Evolutionary conservation across 768 basidiomycete genomes (phyloP).

Genomic region (Rhizopogon rudus): DNA sequence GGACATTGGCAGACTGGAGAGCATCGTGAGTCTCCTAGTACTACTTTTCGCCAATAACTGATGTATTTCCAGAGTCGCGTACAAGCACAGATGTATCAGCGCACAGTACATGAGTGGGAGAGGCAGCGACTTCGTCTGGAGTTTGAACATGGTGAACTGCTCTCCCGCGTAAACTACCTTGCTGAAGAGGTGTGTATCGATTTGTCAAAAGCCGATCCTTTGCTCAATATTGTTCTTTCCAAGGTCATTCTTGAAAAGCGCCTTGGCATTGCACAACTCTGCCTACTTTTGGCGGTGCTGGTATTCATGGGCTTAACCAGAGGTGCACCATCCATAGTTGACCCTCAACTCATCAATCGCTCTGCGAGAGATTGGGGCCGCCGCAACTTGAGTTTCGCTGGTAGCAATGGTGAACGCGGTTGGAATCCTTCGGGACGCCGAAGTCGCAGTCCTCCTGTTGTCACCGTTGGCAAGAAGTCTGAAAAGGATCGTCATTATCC

Average conservation of each 20-base stretch:
- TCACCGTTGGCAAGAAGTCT: conserved; percentile 6
- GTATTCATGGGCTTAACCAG: conserved; percentile 85
- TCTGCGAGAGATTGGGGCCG: conserved; percentile 51
- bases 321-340: conserved; percentile 41
- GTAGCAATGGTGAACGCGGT: conserved; percentile 37
- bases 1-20: conserved; percentile 74
- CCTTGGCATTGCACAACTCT: conserved; percentile 82
- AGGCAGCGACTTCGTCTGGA: conserved; percentile 62
- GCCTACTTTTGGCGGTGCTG: conserved; percentile 76
- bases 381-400: conserved; percentile 51
- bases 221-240: conserved; percentile 2
- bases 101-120: conserved; percentile 64
- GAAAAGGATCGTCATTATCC: conserved; percentile 3
- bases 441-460: conserved; percentile 25
- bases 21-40: conserved; percentile 46
- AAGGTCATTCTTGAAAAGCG: conserved; percentile 87
- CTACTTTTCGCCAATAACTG: neutral
- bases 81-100: conserved; percentile 63
- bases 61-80: conserved; percentile 48
- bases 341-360: conserved; percentile 7
- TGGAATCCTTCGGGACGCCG: conserved; percentile 18
- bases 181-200: conserved; percentile 63
- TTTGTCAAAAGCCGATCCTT: neutral
- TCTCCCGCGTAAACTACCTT: conserved; percentile 68
- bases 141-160: conserved; percentile 62